Evolutionary conservation across 202 grass and related monocot genomes (phyloP).

Genomic region (Setaria viridis): DNA sequence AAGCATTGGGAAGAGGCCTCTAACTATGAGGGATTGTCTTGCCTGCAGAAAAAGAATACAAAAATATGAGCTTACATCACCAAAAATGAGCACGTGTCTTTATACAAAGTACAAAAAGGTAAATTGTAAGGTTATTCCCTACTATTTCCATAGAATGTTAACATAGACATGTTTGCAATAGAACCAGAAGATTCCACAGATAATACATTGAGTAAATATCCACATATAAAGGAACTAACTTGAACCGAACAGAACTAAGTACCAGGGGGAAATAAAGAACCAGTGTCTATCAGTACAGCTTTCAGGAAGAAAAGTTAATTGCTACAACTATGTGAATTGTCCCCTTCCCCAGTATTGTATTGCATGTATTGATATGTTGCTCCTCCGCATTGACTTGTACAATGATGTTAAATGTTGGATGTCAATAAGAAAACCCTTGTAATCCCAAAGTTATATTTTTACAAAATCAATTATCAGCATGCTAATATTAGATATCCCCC

Average conservation of each 20-base stretch:
- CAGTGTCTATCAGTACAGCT: background rate
- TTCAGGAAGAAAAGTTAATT: background rate
- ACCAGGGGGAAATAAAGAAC: slow-evolving; percentile 1
- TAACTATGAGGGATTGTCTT: slow-evolving; percentile 93
- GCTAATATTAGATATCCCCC: background rate
- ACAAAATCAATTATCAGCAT: background rate
- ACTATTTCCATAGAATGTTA: background rate
- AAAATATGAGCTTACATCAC: slow-evolving; percentile 19
- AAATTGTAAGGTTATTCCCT: background rate
- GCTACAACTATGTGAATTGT: background rate
- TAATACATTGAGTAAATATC: background rate
- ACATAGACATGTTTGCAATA: background rate
- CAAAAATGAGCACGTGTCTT: background rate
- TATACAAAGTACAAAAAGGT: background rate
- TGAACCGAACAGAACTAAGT: background rate
- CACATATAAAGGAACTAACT: background rate
- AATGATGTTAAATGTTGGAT: background rate
- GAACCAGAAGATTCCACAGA: background rate
- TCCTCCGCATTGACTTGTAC: background rate
- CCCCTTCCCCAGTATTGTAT: slow-evolving; percentile 16
- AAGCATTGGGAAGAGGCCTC: slow-evolving; percentile 98
- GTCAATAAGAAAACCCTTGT: background rate
- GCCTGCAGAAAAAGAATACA: slow-evolving; percentile 63
- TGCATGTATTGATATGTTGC: slow-evolving; percentile 8
- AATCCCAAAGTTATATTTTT: background rate